Evolutionary conservation across 768 basidiomycete genomes (phyloP).

Genomic region (Strobilomyces confusus): DNA sequence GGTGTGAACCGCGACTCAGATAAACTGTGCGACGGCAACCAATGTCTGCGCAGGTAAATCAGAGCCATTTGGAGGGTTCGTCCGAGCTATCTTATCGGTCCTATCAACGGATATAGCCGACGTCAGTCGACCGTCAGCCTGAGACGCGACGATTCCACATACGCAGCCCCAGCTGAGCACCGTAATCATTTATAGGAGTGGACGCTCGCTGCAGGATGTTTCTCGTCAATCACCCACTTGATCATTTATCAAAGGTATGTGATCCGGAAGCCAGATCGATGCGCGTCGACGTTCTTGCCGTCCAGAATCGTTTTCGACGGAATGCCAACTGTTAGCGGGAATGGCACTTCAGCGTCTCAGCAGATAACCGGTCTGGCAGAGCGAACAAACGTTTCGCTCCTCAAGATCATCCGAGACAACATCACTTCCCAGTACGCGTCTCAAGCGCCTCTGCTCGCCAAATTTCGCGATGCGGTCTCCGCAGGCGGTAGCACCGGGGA

Average conservation of each 20-base stretch:
- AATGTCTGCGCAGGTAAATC: no score
- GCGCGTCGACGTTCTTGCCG: neutral
- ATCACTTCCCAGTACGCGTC: neutral
- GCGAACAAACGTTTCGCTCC: neutral
- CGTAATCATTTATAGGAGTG: no score
- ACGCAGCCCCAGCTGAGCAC: no score
- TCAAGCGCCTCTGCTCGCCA: neutral
- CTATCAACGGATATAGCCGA: no score
- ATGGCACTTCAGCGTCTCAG: neutral
- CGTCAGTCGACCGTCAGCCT: no score
- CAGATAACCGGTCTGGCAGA: neutral
- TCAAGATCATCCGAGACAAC: constrained; percentile 7
- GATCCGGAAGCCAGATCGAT: neutral
- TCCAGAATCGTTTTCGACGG: neutral
- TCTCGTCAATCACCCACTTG: neutral
- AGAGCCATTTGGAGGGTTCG: no score
- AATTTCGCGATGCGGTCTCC: constrained; percentile 9
- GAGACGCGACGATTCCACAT: no score
- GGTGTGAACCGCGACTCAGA: no score
- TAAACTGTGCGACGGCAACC: no score
- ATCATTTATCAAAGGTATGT: neutral
- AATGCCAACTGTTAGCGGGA: neutral
- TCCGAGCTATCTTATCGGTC: no score
- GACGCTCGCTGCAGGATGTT: no score
- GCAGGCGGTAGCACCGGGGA: neutral